Conservation (phyloP, 495 filamentous ascomycete species). For the Xylaria acuta region DNA sequence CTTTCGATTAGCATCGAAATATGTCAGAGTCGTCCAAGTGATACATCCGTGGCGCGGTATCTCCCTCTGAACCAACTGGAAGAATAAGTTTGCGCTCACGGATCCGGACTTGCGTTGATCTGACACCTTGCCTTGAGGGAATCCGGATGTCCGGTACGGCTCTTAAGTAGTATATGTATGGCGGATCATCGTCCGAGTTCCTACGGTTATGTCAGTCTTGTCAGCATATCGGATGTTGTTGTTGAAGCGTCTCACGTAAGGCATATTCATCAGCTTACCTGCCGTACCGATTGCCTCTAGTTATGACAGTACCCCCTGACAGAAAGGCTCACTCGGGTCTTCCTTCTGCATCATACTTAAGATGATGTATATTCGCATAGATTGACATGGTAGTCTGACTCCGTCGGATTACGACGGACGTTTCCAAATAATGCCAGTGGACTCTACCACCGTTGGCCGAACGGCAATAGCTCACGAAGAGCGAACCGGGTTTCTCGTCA, state of each 20-base stretch:
- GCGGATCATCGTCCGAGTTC: no score
- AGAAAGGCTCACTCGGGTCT: not conserved
- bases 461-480: not conserved
- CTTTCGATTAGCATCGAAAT: not conserved
- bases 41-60: not conserved
- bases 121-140: not conserved
- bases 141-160: not conserved
- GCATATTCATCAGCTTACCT: not conserved
- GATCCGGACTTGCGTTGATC: not conserved
- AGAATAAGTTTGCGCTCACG: not conserved
- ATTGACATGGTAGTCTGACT: not conserved
- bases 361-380: not conserved
- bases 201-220: not conserved
- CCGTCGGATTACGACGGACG: no score
- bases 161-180: not conserved
- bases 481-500: not conserved
- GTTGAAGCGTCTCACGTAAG: not conserved
- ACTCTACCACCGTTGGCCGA: not conserved
- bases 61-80: not conserved
- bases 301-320: not conserved
- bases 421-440: not conserved
- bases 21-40: not conserved
- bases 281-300: not conserved
- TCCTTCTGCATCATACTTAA: not conserved
- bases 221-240: not conserved